Percentiles rank a stretch among this genome's conserved stretches.
phyloP scores from a whole-genome alignment of 768 basidiomycete genomes.

The Russula foetens region DNA sequence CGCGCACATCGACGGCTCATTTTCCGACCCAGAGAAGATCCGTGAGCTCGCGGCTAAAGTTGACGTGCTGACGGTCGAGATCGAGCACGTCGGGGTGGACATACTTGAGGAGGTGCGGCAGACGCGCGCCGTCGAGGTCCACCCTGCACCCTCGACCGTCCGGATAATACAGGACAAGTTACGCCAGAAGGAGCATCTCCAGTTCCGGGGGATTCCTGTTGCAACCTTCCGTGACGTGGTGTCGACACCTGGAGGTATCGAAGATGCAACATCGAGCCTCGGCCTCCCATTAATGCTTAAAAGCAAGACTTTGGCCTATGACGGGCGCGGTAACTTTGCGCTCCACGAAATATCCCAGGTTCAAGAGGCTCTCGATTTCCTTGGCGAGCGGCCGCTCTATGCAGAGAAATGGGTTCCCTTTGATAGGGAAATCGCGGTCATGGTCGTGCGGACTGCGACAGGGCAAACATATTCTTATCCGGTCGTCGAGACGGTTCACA shows the following conservation, averaged over 20 bases:
- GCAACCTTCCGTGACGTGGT: slow-evolving; percentile 56
- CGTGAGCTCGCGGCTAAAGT: slow-evolving; percentile 69
- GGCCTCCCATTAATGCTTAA: slow-evolving; percentile 95
- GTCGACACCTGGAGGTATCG: slow-evolving; percentile 42
- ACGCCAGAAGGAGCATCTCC: slow-evolving; percentile 55
- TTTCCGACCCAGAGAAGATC: slow-evolving; percentile 73
- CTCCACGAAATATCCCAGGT: slow-evolving; percentile 47
- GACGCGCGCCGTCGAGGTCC: slow-evolving; percentile 32
- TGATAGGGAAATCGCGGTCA: slow-evolving; percentile 85
- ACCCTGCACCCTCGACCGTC: slow-evolving; percentile 79
- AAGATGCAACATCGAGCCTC: slow-evolving; percentile 44
- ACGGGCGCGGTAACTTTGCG: slow-evolving; percentile 89
- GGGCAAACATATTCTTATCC: slow-evolving; percentile 83
- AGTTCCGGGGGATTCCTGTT: slow-evolving; percentile 41
- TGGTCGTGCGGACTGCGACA: slow-evolving; percentile 78
- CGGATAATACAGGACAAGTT: slow-evolving; percentile 75
- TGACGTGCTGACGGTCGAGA: slow-evolving; percentile 90
- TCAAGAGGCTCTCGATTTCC: slow-evolving; percentile 45
- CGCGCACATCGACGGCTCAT: slow-evolving; percentile 81
- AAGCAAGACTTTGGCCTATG: slow-evolving; percentile 90
- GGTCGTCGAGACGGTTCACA: slow-evolving; percentile 90
- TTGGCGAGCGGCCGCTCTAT: slow-evolving; percentile 70
- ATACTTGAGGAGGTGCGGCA: slow-evolving; percentile 57
- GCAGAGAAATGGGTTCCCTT: slow-evolving; percentile 94
- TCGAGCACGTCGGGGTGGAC: slow-evolving; percentile 85